Conservation (phyloP, 176 grass and related monocot species). For the Oryza australiensis region DNA sequence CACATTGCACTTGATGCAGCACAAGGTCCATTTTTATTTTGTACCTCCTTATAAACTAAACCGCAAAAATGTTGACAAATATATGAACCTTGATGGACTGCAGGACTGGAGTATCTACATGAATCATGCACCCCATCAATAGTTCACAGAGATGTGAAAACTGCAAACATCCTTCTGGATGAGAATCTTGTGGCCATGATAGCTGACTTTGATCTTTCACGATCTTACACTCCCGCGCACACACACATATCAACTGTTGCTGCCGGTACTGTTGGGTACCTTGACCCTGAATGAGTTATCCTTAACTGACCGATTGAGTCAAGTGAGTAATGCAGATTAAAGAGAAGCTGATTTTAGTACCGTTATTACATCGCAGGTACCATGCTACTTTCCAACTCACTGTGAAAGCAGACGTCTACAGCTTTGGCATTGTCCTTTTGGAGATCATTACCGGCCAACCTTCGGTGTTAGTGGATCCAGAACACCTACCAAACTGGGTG, state of each 20-base stretch:
- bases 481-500: constrained; percentile 26
- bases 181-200: constrained; percentile 33
- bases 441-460: constrained; percentile 24
- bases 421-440: constrained; percentile 4
- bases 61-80: not conserved
- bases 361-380: constrained; percentile 1
- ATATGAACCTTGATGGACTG: not conserved
- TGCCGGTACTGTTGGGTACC: constrained; percentile 35
- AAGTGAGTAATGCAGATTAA: not conserved
- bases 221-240: not conserved
- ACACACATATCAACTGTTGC: constrained; percentile 38
- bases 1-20: constrained; percentile 51
- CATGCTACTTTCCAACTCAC: constrained; percentile 29
- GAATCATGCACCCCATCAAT: constrained; percentile 31
- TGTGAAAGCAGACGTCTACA: constrained; percentile 25
- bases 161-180: constrained; percentile 42
- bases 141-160: constrained; percentile 47
- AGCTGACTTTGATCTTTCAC: constrained; percentile 42
- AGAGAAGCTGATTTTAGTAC: not conserved
- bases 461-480: not conserved
- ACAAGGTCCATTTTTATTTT: constrained; percentile 32
- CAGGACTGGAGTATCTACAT: constrained; percentile 45
- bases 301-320: not conserved
- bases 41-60: not conserved
- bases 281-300: constrained; percentile 4